Percentiles rank a stretch among this genome's conserved stretches.
Conservation (phyloP, 2,329 filamentous ascomycete genomes). For the Fusarium ramigenum region DNA sequence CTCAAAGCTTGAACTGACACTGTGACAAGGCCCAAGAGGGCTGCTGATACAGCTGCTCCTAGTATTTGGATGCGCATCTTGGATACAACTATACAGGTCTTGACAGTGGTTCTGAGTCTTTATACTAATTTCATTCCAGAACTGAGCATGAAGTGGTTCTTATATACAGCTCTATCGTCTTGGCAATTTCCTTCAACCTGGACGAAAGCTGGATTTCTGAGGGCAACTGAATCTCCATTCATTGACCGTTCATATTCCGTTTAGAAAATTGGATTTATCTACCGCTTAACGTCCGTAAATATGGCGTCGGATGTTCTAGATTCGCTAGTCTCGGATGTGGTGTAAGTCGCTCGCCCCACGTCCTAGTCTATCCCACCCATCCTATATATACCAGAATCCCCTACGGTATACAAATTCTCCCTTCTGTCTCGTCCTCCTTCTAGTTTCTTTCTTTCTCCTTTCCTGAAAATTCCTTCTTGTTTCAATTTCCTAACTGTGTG, state of each 20-base stretch:
- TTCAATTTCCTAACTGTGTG: rapidly evolving
- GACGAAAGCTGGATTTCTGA: neutral
- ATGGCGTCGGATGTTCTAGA: neutral
- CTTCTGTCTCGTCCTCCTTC: neutral
- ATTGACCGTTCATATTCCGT: neutral
- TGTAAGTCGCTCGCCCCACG: neutral
- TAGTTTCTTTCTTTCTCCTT: rapidly evolving
- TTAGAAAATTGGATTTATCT: neutral
- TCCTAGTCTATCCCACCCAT: neutral
- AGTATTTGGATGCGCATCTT: neutral
- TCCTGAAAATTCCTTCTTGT: neutral
- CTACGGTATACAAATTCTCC: rapidly evolving
- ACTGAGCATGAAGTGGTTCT: neutral
- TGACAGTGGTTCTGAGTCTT: rapidly evolving
- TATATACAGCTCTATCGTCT: neutral
- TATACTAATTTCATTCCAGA: neutral
- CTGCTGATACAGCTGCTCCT: neutral
- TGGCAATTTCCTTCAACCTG: neutral
- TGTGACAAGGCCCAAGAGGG: neutral
- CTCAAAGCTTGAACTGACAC: neutral
- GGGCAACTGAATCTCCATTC: too few species aligned
- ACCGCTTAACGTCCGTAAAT: neutral
- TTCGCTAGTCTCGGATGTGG: neutral
- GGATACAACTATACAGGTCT: neutral
- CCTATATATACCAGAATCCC: neutral